Evolutionary conservation across 331 rosid species (phyloP), one percentile per base, ranked within the genome.

Genomic region (Prunus yedoensis): DNA sequence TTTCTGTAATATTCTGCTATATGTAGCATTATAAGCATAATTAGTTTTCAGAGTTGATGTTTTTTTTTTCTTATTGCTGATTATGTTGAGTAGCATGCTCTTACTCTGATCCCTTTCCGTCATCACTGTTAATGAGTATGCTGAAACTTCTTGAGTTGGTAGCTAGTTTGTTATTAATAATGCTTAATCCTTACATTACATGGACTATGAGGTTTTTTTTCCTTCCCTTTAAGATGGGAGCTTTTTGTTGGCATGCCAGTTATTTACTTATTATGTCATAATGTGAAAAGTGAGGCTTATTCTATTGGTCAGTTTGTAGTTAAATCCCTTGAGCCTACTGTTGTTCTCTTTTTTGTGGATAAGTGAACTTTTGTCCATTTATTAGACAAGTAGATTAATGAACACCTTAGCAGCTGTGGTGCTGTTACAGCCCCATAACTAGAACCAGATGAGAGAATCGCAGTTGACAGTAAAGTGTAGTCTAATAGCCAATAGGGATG

Each of bases 291-390:
- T 7, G 20, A 13, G 65, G 51, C 35, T 3, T 49, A 11, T 8
- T 57, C 11, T 57, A 12, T 59, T n/a, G n/a, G 74, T 20, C 50
- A n/a, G 32, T 70, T 35, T 70, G 74, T 53, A 1, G n/a, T 70
- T 13, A 32, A n/a, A 18, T 16, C 64, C 50, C 66, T 56, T 38
- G 25, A 15, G 14, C 23, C 30, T 20, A 5, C 14, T 5, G 27
- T 38, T 53, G 4, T 5, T 6, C 15, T 68, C 23, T 32, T 18
- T 18, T 51, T 52, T 8, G 43, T 0, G 41, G 46, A 10, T 8
- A 12, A 54, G 49, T 30, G 74, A 60, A 52, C 15, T 16, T 60
- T 60, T 60, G 4, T 60, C 8, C 66, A 13, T 30, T 60, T 60
- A 9, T 51, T 30, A n/a, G 28, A 13, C n/a, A 52, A 10, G 4